phyloP scores from a whole-genome alignment of 108 stramenopile species.

The Thalassiosira profunda region DNA sequence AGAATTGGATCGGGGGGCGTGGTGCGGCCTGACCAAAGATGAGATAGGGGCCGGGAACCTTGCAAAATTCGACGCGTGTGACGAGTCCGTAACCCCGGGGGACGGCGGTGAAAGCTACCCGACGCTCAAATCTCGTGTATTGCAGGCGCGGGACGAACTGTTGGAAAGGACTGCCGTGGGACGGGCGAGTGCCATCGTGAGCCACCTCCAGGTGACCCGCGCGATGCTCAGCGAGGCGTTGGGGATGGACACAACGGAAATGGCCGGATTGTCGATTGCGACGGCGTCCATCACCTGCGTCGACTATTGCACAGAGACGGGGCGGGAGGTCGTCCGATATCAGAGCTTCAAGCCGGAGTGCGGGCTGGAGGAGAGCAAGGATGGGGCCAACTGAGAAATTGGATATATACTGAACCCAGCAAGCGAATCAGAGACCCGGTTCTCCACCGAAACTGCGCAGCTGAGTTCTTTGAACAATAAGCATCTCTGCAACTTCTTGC shows the following conservation, averaged over 20 bases:
- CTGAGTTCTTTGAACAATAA: no score
- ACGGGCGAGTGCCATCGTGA: conserved; percentile 72
- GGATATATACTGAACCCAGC: background rate
- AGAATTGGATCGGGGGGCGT: conserved; percentile 80
- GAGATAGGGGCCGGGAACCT: conserved; percentile 80
- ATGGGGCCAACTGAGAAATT: conserved; percentile 75
- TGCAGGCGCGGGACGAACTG: conserved; percentile 67
- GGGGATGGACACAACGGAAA: conserved; percentile 68
- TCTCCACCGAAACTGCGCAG: no score
- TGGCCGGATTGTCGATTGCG: conserved; percentile 73
- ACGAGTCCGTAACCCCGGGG: conserved; percentile 81
- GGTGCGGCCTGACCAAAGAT: conserved; percentile 72
- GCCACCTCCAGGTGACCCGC: conserved; percentile 91
- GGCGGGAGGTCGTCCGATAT: conserved; percentile 72
- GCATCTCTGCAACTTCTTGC: no score
- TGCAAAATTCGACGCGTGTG: conserved; percentile 84
- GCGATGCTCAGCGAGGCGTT: conserved; percentile 81
- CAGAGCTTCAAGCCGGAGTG: conserved; percentile 88
- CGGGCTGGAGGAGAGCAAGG: conserved; percentile 66
- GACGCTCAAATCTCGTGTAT: conserved; percentile 68
- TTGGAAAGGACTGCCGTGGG: conserved; percentile 60
- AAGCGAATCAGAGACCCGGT: no score
- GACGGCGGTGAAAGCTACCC: conserved; percentile 86
- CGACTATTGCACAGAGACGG: conserved; percentile 67
- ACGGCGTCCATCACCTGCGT: conserved; percentile 89